Evolutionary conservation across 257 asterid genomes (phyloP).

Genomic region (Capsicum chinense): DNA sequence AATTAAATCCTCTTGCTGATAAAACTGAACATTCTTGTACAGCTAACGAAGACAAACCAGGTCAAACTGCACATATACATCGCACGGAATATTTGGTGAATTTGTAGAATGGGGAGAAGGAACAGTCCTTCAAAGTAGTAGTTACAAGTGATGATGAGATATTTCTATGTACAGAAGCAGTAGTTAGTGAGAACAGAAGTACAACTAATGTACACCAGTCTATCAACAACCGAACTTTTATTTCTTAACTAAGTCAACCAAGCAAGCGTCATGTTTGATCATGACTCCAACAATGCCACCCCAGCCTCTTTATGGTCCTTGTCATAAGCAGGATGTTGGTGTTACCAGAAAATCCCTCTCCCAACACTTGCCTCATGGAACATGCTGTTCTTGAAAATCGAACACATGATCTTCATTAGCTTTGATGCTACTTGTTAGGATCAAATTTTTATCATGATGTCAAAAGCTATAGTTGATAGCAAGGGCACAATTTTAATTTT

Average conservation of each 20-base stretch:
- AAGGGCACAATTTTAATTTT: not conserved
- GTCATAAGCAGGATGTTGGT: no score
- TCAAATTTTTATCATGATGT: not conserved
- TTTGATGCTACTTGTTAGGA: not conserved
- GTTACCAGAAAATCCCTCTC: no score
- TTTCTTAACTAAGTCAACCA: no score
- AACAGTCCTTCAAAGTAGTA: not conserved
- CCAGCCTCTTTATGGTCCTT: no score
- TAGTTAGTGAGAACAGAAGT: not conserved
- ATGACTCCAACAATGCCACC: no score
- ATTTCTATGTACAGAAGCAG: not conserved
- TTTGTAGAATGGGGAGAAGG: conserved; percentile 4
- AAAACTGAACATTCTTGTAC: not conserved
- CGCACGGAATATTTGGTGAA: not conserved
- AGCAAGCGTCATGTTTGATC: no score
- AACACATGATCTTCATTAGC: not conserved
- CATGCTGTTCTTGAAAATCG: not conserved
- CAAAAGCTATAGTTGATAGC: not conserved
- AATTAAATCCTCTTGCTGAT: not conserved
- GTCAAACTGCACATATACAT: not conserved
- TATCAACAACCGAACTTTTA: no score
- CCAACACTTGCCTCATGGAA: no score
- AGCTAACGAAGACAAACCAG: not conserved
- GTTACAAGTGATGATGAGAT: not conserved
- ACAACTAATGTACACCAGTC: not conserved